Evolutionary conservation across 2,329 filamentous ascomycete genomes (phyloP), one percentile per base, ranked within the genome.

Genomic region (Cryphonectria parasitica): DNA sequence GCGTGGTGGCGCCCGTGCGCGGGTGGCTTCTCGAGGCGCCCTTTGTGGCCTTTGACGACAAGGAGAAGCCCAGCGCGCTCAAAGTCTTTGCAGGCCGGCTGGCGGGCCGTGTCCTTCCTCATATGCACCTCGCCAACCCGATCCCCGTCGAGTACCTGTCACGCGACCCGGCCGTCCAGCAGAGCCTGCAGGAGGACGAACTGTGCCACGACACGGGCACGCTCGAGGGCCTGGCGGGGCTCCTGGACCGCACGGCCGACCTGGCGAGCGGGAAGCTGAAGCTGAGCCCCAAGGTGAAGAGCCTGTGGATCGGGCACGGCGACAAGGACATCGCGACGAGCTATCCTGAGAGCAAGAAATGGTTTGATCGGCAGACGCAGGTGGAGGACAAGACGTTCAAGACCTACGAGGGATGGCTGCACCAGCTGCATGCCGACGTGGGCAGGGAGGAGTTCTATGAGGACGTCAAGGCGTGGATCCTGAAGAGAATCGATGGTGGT

Each of bases 191-290:
- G 2, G 85, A 88, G 41, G 95, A 98, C 80, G 77, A 84, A 65
- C 83, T 97, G 67, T 89, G 90, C 79, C 94, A 97, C 81, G 87
- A 95, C 79, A 95, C 90, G 2, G 95, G 94, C 49, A 97, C 95
- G 8, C 84, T 97, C n/a, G 91, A 95, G 79, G 92, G 92, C 0
- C 79, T 97, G 45, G 87, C 91, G 0, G 90, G 88, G 0, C 86
- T 97, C 86, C 82, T 98, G 74, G 93, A 97, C 78, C 88, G 95
- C 36, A 91, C 91, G 1, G 82, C 82, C 6, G 84, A 84, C 67
- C 81, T 97, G 72, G 82, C 88, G 6, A 81, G 79, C 7, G 91
- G 90, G 2, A 85, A 82, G 66, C 80, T 89, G 41, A 81, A 76
- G 74, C 79, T 89, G 77, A 79, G 87, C 79, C 78, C 82, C 34